Evolutionary conservation across 257 asterid species (phyloP).

Genomic region (Jacaranda copaia): DNA sequence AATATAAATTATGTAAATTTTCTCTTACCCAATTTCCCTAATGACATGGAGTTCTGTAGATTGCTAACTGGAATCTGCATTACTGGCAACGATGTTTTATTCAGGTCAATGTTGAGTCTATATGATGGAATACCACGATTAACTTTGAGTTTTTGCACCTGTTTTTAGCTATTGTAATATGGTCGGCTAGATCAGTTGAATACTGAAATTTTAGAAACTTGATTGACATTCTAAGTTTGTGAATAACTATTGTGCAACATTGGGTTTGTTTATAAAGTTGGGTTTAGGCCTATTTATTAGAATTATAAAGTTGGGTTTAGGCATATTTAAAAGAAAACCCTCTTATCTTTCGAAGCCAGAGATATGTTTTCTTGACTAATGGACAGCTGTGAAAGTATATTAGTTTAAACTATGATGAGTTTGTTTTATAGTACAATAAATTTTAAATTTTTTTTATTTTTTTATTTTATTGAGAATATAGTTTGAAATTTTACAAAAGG

Average conservation of each 20-base stretch:
- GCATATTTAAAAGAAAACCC: too few relatives aligned
- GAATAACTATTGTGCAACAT: conserved; percentile 9
- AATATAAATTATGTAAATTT: neutral
- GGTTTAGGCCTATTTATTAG: too few relatives aligned
- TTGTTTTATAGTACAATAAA: too few relatives aligned
- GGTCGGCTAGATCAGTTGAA: conserved; percentile 23
- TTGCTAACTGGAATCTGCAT: neutral
- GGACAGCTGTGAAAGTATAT: too few relatives aligned
- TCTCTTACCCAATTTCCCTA: conserved; percentile 15
- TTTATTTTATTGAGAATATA: too few relatives aligned
- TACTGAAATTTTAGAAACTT: conserved; percentile 3
- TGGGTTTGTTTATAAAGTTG: neutral
- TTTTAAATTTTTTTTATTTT: too few relatives aligned
- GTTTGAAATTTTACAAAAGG: too few relatives aligned
- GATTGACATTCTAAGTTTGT: neutral
- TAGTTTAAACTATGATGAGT: too few relatives aligned
- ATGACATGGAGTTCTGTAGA: neutral
- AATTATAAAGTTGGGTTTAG: neutral
- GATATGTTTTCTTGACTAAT: too few relatives aligned
- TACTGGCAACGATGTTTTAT: neutral
- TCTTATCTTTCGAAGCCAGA: too few relatives aligned
- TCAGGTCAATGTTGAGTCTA: neutral
- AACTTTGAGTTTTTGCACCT: neutral
- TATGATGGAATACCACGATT: neutral
- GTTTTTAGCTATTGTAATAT: neutral